These are phyloP conservation scores for Gomphus bonarii DNA, from an alignment of 1,284 basidiomycete species.

Conservation along the genomic window DNA sequence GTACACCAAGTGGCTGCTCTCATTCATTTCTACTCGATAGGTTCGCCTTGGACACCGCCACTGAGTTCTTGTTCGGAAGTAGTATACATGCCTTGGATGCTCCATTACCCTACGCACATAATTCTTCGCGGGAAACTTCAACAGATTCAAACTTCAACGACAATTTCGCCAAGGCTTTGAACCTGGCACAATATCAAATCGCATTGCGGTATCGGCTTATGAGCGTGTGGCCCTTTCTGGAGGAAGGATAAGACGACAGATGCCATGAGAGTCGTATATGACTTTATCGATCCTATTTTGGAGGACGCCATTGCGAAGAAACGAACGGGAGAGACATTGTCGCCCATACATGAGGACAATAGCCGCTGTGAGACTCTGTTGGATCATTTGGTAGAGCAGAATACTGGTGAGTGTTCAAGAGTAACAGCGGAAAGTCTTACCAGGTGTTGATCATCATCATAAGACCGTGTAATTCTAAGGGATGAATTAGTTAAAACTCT, in stretches of 20 bases:
- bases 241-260: constrained; percentile 34
- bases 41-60: constrained; percentile 45
- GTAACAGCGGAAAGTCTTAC: background rate
- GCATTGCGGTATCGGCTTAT: constrained; percentile 28
- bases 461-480: constrained; percentile 28
- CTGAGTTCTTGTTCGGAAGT: constrained; percentile 39
- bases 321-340: constrained; percentile 35
- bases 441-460: background rate
- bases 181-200: constrained; percentile 28
- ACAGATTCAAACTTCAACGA: constrained; percentile 4
- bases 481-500: constrained; percentile 32
- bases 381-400: constrained; percentile 39
- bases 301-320: constrained; percentile 19
- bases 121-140: background rate
- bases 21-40: constrained; percentile 18
- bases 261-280: constrained; percentile 37
- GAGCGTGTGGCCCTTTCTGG: constrained; percentile 37
- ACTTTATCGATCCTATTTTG: constrained; percentile 25
- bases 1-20: background rate
- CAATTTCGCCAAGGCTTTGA: constrained; percentile 19
- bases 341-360: constrained; percentile 30
- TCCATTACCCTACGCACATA: constrained; percentile 31
- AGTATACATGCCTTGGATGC: constrained; percentile 31
- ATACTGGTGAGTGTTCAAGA: constrained; percentile 29
- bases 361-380: constrained; percentile 26